Base-by-base conservation (phyloP, 2,329 filamentous ascomycete species). In the Proliferodiscus dingleyae region DNA sequence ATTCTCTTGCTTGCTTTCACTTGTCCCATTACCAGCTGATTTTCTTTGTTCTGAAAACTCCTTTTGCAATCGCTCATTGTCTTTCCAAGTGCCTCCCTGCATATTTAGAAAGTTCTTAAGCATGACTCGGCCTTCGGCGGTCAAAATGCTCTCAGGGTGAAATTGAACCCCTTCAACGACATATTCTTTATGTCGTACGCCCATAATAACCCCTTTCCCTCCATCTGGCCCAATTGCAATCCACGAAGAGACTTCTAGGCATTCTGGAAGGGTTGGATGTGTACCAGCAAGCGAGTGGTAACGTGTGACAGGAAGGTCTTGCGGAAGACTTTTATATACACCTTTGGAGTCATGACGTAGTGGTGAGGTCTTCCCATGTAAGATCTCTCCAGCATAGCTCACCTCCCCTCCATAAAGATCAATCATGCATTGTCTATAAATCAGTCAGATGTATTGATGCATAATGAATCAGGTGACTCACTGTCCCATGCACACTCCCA, bases 401-500 rank as follows among this genome's bases (percentile, higher is more conserved):
- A 98, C 93, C 41, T 86, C 82, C 50, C 93, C 93, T 38, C 93
- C 93, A 61, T 94, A 97, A 24, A 89, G 83, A 44, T 93, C 87
- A 64, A 94, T 91, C 55, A 98, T 97, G 68, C 93, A 98, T 73
- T 98, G 93, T 57, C 83, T 87, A 56, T 18, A 26, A 18, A 43
- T 13, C 29, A 24, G 33, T 56, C 21, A 56, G 54, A 44, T 5
- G 13, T 21, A 16, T 22, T 5, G 33, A 30, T 37, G 9, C 26
- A 32, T 4, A 41, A 36, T n/a, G n/a, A 15, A 15, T 37, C 26
- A 19, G 32, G 32, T 49, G 40, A 77, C 82, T 74, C 67, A 87
- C 82, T 96, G 85, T 57, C 93, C 93, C 91, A 98, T 97, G 64
- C 93, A 98, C 23, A 98, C 93, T n/a, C 93, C 93, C 42, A 98